Base-by-base conservation (phyloP, 164 flowering plant genomes). In the Annona cherimola region DNA sequence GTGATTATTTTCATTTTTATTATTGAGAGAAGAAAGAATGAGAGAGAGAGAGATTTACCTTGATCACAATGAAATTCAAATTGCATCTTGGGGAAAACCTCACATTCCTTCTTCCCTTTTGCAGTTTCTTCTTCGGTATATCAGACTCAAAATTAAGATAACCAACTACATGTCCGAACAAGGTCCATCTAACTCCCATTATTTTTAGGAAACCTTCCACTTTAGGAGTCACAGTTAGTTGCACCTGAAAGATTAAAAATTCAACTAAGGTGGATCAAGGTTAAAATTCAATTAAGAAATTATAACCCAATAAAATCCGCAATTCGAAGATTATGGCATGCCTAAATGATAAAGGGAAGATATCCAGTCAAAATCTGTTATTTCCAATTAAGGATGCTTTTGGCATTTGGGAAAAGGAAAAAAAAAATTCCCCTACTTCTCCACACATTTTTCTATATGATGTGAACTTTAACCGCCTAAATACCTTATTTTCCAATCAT, bases 101-200 rank as follows among this genome's bases (percentile, higher is more conserved):
- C 2, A 80, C 44, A 72, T 83, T 91, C 79, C 79, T 80, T 82
- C 84, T 85, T 80, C 89, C 85, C 60, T 83, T 88, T 1, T 67
- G 63, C 74, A 9, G 70, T 78, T 84, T 90, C 74, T 82, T 89
- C 78, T 84, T 89, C 26, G 70, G 67, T 73, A 62, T 60, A 67
- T 74, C 83, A 61, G 85, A 40, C 60, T 83, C 85, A 74, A 96
- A 90, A 26, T 81, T 83, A 71, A 79, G 75, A 71, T 85, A 83
- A 67, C 96, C 95, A 76, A 83, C 78, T 20, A 92, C 82, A 67
- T 87, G 86, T 76, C 85, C 91, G 59, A 94, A 89, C 72, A 96
- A 73, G 71, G 88, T 90, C 99, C 99, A 96, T 77, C 87, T 84
- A 54, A 91, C 84, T 55, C 99, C 99, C 76, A 88, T 79, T 75